These are phyloP conservation scores for Perkinsus olseni DNA, from an alignment of 169 alveolate genomes.

Conservation along the genomic window DNA sequence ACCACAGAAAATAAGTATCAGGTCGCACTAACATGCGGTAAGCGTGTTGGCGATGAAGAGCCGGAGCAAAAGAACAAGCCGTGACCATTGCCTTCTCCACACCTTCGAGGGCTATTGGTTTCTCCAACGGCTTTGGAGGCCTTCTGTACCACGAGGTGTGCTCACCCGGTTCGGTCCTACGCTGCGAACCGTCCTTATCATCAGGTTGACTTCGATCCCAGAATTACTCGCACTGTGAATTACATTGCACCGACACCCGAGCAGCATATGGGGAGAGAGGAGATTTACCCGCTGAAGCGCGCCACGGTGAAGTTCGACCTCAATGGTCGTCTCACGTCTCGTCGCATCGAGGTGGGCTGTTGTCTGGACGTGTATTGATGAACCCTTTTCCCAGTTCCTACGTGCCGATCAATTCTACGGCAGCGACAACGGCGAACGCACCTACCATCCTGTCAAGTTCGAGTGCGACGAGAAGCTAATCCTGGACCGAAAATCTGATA, in stretches of 20 bases:
- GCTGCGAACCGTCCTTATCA: too few species aligned
- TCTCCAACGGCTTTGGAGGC: neutral
- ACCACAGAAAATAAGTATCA: neutral
- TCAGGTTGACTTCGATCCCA: neutral
- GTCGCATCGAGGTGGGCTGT: neutral
- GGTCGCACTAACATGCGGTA: neutral
- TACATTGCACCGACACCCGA: neutral
- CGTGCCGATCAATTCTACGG: neutral
- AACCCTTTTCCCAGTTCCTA: neutral
- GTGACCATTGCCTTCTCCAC: neutral
- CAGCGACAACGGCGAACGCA: neutral
- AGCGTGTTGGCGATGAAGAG: neutral
- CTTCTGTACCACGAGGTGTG: neutral
- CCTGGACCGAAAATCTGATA: neutral
- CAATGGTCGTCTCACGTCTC: neutral
- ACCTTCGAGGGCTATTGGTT: neutral
- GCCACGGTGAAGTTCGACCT: neutral
- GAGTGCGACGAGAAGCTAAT: neutral
- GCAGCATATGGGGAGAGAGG: neutral
- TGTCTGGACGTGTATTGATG: neutral
- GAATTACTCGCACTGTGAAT: neutral
- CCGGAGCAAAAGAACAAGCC: neutral
- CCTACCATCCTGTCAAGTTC: neutral
- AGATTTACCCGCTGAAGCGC: neutral
- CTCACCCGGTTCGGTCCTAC: too few species aligned